A percentile compares a stretch with the other conserved stretches of the same genome.
Evolutionary conservation across 495 filamentous ascomycete species (phyloP).

Genomic region (Xylaria cubensis): DNA sequence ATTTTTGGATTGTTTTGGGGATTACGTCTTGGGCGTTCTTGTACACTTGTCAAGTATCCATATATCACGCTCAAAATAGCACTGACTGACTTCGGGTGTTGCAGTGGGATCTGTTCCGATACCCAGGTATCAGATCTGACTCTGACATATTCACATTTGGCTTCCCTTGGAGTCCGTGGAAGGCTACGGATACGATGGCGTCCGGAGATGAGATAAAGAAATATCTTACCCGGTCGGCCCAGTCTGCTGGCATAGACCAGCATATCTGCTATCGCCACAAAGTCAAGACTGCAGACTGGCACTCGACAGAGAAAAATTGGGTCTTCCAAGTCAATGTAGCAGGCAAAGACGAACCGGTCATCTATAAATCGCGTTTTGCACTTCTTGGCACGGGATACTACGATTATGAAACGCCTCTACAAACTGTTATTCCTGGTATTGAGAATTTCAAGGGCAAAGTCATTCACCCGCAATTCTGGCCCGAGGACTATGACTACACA

Average conservation of each 20-base stretch:
- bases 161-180: constrained; percentile 66
- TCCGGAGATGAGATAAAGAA: constrained; percentile 62
- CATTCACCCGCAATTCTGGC: constrained; percentile 72
- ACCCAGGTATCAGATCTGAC: constrained; percentile 73
- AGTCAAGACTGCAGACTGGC: constrained; percentile 64
- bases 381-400: constrained; percentile 73
- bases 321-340: constrained; percentile 60
- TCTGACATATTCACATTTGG: constrained; percentile 72
- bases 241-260: constrained; percentile 65
- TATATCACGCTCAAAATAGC: not conserved
- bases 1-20: not conserved
- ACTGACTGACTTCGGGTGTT: not conserved
- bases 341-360: constrained; percentile 38
- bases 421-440: constrained; percentile 65
- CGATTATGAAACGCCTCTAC: constrained; percentile 65
- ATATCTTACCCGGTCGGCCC: constrained; percentile 67
- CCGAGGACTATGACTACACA: constrained; percentile 55
- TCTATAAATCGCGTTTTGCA: constrained; percentile 60
- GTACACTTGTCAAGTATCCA: not conserved
- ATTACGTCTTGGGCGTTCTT: not conserved
- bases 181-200: constrained; percentile 62
- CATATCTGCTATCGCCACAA: constrained; percentile 67
- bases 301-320: constrained; percentile 65
- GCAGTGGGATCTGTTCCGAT: constrained; percentile 72
- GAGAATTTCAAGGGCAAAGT: constrained; percentile 62